phyloP scores from a whole-genome alignment of 75 land plant genomes.

The Chamaecyparis obtusa region DNA sequence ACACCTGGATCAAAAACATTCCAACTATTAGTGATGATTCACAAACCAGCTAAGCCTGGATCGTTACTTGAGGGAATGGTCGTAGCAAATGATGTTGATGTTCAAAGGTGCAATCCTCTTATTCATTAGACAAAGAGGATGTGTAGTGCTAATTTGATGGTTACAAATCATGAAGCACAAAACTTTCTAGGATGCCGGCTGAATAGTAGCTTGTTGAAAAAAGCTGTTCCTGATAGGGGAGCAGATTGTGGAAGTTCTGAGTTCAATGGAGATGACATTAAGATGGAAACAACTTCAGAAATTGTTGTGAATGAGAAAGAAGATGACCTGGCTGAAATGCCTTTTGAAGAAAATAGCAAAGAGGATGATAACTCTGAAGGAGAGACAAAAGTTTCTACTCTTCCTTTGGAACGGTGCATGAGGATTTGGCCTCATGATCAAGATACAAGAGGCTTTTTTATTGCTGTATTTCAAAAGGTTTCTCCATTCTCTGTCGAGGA shows the following conservation, averaged over 20 bases:
- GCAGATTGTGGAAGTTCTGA: neutral
- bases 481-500: slow-evolving; percentile 37
- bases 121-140: slow-evolving; percentile 98
- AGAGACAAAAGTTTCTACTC: slow-evolving; percentile 47
- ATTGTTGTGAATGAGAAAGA: neutral
- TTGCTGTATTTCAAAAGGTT: slow-evolving; percentile 86
- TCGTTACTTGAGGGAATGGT: slow-evolving; percentile 79
- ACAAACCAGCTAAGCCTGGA: slow-evolving; percentile 48
- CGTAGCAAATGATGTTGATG: slow-evolving; percentile 96
- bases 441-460: slow-evolving; percentile 93
- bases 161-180: slow-evolving; percentile 98
- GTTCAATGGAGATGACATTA: neutral
- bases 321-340: neutral
- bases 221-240: slow-evolving; percentile 6
- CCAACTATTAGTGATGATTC: slow-evolving; percentile 94
- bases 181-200: slow-evolving; percentile 73
- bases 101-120: slow-evolving; percentile 91
- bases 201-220: slow-evolving; percentile 6
- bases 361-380: slow-evolving; percentile 24
- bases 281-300: slow-evolving; percentile 7
- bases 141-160: slow-evolving; percentile 94
- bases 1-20: slow-evolving; percentile 99
- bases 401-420: slow-evolving; percentile 84
- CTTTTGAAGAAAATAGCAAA: neutral
- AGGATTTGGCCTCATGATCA: slow-evolving; percentile 98